Conservation (phyloP, 805 yeast genomes). For the Candida lessepsii region DNA sequence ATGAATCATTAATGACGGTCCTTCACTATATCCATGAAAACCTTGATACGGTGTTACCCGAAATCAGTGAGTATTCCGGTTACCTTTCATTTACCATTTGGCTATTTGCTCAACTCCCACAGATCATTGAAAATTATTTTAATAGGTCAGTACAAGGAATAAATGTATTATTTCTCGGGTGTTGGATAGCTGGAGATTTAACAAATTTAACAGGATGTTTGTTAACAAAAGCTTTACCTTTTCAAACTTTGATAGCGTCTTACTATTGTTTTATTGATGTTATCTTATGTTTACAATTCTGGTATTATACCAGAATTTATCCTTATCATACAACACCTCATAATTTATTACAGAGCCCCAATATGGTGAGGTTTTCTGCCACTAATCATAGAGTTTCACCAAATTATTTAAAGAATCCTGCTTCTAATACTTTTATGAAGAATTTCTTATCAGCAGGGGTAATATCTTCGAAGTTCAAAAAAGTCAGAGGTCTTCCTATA, state of each 20-base stretch:
- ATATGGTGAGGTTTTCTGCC: slow-evolving; percentile 26
- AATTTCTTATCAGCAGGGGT: slow-evolving; percentile 10
- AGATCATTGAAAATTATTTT: slow-evolving; percentile 55
- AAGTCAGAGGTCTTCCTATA: slow-evolving; percentile 12
- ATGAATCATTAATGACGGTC: slow-evolving; percentile 4
- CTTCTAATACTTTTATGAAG: slow-evolving; percentile 13
- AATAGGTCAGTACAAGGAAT: slow-evolving; percentile 38
- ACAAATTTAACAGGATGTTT: slow-evolving; percentile 67
- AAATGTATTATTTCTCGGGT: slow-evolving; percentile 27
- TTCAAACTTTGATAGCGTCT: slow-evolving; percentile 68
- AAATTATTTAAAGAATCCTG: slow-evolving; percentile 9
- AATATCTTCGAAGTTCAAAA: slow-evolving; percentile 8
- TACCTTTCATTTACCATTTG: slow-evolving; percentile 50
- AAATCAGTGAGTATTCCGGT: slow-evolving; percentile 10
- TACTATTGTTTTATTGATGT: slow-evolving; percentile 76
- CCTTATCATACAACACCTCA: slow-evolving; percentile 39
- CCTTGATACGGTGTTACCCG: not conserved
- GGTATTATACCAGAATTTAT: slow-evolving; percentile 58
- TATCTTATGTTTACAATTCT: slow-evolving; percentile 66
- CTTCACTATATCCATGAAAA: not conserved
- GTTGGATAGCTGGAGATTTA: slow-evolving; percentile 40
- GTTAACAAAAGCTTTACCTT: slow-evolving; percentile 74
- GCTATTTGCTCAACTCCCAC: slow-evolving; percentile 75
- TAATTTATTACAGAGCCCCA: slow-evolving; percentile 38
- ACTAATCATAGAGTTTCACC: not conserved